Evolutionary conservation across 2,329 filamentous ascomycete genomes (phyloP), one percentile per base, ranked within the genome.

Genomic region (Trichoderma oligosporum): DNA sequence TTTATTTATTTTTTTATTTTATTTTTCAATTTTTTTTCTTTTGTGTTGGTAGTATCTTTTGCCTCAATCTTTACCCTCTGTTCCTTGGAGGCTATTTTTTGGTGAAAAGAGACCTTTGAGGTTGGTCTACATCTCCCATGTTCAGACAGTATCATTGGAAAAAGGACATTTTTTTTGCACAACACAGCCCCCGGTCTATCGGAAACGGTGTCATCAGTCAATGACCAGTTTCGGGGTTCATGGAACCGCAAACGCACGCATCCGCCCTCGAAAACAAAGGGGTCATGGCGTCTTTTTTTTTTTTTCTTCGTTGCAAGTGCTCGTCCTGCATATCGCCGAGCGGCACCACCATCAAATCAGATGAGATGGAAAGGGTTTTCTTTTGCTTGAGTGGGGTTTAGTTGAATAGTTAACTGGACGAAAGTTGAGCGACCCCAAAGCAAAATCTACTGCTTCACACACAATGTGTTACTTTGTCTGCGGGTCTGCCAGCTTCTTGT

Each of bases 291-390:
- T n/a, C n/a, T n/a, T n/a, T n/a, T n/a, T n/a, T n/a, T 55, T 38
- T 38, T 38, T 31, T 18, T 14, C 38, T 35, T 25, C 45, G 45
- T 57, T 29, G 54, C 54, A 42, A 51, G 29, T 49, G 44, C 54
- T 57, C 46, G 51, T 51, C 45, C 54, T 68, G 62, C 62, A 65
- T 58, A 65, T 68, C 61, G 67, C 67, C 68, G 68, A 69, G 68
- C 65, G 67, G 68, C 66, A 66, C 41, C 45, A 42, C 36, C 49
- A 24, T 41, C 33, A 56, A 48, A 56, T 24, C 35, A 35, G 27
- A 29, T 20, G 24, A 36, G 39, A 41, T 27, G 39, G 38, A 11
- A 33, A 6, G 27, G 27, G 6, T 6, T 11, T 6, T 31, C 27
- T 31, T 31, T 3, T 7, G 35, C 5, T 16, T 18, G 25, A 38